Conservation (phyloP, 495 filamentous ascomycete genomes). For the Podospora pseudocomata region DNA sequence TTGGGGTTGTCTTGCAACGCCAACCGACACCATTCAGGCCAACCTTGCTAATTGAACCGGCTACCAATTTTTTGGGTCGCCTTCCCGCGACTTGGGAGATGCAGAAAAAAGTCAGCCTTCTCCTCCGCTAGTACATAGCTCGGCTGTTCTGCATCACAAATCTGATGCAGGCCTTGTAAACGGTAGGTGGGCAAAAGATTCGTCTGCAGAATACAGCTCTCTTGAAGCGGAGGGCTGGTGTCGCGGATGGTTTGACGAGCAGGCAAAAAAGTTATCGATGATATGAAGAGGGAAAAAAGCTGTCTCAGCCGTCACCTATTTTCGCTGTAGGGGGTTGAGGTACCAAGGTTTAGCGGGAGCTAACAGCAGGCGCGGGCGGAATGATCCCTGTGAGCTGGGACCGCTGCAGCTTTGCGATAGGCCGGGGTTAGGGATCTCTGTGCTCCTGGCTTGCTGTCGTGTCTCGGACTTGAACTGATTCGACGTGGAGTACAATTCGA, state of each 20-base stretch:
- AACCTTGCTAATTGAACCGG: constrained; percentile 1
- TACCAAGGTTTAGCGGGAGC: constrained; percentile 9
- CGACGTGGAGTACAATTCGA: neutral
- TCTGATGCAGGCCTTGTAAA: neutral
- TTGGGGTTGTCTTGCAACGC: constrained; percentile 9
- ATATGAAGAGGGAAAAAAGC: constrained; percentile 14
- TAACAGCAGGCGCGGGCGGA: constrained; percentile 3
- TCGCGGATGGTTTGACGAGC: neutral
- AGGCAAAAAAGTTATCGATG: constrained; percentile 2
- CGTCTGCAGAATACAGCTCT: neutral
- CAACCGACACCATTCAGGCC: constrained; percentile 9
- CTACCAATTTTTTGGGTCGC: constrained; percentile 13
- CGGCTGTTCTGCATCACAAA: constrained; percentile 1
- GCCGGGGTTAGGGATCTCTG: neutral
- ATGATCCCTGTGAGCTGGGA: constrained; percentile 10
- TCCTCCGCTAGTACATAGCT: neutral
- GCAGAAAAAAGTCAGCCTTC: constrained; percentile 14
- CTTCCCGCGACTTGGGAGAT: constrained; percentile 4
- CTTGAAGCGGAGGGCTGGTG: neutral
- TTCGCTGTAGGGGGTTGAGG: constrained; percentile 10
- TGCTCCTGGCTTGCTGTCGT: neutral
- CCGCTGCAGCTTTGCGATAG: neutral
- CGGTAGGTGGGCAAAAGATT: neutral
- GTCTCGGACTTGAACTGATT: neutral
- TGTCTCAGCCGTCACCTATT: constrained; percentile 18